Conservation (phyloP, 2,329 filamentous ascomycete species). For the Dryadomyces quercus-mongolicae region DNA sequence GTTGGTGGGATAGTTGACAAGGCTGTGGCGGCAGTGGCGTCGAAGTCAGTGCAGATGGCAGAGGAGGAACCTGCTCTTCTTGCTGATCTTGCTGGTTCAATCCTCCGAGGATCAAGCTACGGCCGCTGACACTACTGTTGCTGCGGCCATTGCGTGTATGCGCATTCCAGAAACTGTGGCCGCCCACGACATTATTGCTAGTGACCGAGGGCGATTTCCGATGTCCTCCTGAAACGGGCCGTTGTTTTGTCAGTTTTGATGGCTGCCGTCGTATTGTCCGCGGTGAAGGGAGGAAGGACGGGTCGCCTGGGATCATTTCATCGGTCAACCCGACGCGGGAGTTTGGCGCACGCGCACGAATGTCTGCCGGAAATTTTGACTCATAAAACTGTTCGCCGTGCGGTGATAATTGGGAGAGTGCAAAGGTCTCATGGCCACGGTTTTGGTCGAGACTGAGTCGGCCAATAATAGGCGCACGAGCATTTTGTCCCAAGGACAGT, state of each 20-base stretch:
- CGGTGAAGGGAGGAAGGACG: constrained; percentile 41
- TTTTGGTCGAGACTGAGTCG: constrained; percentile 11
- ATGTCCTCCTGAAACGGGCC: constrained; percentile 12
- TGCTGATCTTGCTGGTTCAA: constrained; percentile 8
- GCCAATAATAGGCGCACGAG: not conserved
- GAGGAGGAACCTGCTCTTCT: constrained; percentile 18
- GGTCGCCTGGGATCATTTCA: constrained; percentile 46
- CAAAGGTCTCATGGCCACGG: not conserved
- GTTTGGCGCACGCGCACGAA: constrained; percentile 49
- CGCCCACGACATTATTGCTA: constrained; percentile 5
- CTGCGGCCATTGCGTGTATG: constrained; percentile 35
- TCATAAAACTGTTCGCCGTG: constrained; percentile 12
- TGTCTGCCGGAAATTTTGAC: constrained; percentile 30
- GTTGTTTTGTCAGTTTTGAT: constrained; percentile 40
- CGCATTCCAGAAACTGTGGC: constrained; percentile 18
- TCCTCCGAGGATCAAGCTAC: constrained; percentile 18
- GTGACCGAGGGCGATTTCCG: not conserved
- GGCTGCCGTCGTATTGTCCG: constrained; percentile 32
- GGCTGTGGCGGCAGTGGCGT: not conserved
- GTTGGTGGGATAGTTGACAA: constrained; percentile 5
- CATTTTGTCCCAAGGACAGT: constrained; percentile 5
- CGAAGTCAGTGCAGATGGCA: not conserved
- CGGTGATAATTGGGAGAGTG: constrained; percentile 12
- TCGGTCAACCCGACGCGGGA: constrained; percentile 51
- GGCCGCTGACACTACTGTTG: constrained; percentile 30